Conservation (phyloP, 2,329 filamentous ascomycete genomes). For the Xylariaceae sp. region DNA sequence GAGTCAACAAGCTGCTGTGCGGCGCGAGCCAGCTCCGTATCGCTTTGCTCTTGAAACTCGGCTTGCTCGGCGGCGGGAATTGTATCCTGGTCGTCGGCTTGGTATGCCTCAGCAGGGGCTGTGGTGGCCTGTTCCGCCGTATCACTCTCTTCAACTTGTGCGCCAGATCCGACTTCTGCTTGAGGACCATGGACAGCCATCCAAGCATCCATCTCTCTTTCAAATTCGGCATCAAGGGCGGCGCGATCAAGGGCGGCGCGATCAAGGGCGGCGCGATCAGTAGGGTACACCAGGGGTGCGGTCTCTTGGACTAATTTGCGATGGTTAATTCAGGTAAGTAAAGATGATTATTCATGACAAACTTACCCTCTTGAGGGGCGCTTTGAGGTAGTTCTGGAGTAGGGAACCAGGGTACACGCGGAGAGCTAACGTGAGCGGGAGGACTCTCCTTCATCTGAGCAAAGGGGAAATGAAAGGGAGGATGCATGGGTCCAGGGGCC, state of each 20-base stretch:
- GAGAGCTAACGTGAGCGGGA: background rate
- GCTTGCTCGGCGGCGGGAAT: conserved; percentile 34
- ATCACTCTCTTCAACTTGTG: background rate
- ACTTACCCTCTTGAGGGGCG: background rate
- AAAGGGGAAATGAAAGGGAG: background rate
- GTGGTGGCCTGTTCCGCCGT: conserved; percentile 5
- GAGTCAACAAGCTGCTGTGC: conserved; percentile 71
- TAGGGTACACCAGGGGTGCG: background rate
- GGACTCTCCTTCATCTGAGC: background rate
- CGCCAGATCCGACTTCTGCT: background rate
- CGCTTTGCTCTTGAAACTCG: conserved; percentile 47
- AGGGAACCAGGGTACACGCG: background rate
- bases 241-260: too few relatives aligned
- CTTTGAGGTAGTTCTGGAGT: background rate
- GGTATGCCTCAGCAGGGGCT: conserved; percentile 34
- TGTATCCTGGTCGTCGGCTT: conserved; percentile 29
- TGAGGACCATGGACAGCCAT: conserved; percentile 2
- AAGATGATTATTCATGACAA: background rate
- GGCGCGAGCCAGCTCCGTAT: conserved; percentile 71
- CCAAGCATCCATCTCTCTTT: conserved; percentile 12
- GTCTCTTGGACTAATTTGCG: background rate
- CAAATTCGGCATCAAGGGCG: conserved; percentile 11
- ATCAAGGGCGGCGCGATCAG: background rate
- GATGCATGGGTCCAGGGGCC: conserved; percentile 4
- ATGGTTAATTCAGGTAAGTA: background rate